Evolutionary conservation across 768 basidiomycete genomes (phyloP).

Genomic region (Boletellus ananiceps): DNA sequence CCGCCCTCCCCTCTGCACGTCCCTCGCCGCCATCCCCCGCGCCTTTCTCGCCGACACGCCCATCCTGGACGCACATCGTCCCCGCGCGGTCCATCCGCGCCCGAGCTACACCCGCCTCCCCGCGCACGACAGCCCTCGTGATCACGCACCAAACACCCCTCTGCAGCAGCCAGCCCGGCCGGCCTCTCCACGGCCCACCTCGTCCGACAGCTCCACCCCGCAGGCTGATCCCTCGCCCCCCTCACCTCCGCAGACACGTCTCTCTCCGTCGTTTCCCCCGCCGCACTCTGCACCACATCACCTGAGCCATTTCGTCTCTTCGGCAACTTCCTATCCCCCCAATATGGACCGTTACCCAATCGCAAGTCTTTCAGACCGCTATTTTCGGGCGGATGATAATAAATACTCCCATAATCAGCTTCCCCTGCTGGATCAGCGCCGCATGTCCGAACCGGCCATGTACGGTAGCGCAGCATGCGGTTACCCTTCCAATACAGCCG

Average conservation of each 20-base stretch:
- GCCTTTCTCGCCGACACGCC: constrained; percentile 15
- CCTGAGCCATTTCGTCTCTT: constrained; percentile 42
- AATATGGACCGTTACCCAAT: constrained; percentile 39
- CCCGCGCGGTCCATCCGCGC: constrained; percentile 32
- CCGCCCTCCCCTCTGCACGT: not conserved
- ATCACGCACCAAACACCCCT: constrained; percentile 23
- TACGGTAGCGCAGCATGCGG: constrained; percentile 40
- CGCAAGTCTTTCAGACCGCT: constrained; percentile 35
- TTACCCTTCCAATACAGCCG: constrained; percentile 30
- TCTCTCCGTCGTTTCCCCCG: constrained; percentile 36
- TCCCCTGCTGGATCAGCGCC: constrained; percentile 51
- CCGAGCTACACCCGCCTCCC: not conserved
- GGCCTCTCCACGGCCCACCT: constrained; percentile 13
- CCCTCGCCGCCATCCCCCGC: constrained; percentile 10
- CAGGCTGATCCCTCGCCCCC: constrained; percentile 34
- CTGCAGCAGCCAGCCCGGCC: constrained; percentile 15
- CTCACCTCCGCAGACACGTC: constrained; percentile 40
- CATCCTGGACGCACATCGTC: constrained; percentile 35
- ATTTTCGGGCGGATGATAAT: constrained; percentile 35
- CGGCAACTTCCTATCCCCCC: constrained; percentile 37
- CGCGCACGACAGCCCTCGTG: constrained; percentile 24
- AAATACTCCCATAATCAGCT: constrained; percentile 33
- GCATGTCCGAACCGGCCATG: constrained; percentile 65
- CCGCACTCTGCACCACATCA: constrained; percentile 41
- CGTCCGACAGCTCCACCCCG: constrained; percentile 3